Base-by-base conservation (phyloP, 306 rosid genomes). In the Cicer judaicum region DNA sequence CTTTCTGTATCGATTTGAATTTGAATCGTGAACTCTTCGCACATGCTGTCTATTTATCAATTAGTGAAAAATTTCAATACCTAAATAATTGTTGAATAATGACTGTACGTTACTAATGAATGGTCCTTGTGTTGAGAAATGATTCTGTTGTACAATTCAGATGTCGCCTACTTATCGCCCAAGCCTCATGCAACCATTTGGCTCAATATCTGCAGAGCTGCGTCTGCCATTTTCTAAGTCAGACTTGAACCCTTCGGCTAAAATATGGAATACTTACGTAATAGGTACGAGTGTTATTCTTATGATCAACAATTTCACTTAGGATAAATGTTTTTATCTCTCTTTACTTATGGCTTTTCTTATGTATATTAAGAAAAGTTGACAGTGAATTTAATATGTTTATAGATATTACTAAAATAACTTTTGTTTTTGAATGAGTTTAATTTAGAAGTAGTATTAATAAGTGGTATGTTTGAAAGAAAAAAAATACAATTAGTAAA, bases 151-250 rank as follows among this genome's bases (percentile, higher is more conserved):
- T 81, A 21, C 18, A 42, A 63, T 72, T 55, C 70, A 91, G 93
- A 91, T 87, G 87, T 77, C 84, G 83, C 93, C 97, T 34, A 41
- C 59, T 38, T 91, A 87, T 83, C 93, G 92, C 21, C 93, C 92
- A 52, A 89, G 92, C 85, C 73, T 84, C 71, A 80, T 52, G 78
- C 57, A 2, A 15, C 52, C 41, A 9, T 41, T 1, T 8, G 24
- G 14, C 8, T 50, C 56, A 50, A 7, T 50, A 41, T 18, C 10
- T 41, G 0, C 3, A 64, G 48, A 18, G 7, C 47, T 1, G 7
- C 41, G 3, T 0, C 8, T 15, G 36, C 70, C 70, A 18, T 64
- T 7, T 16, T 9, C 34, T 16, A 9, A 18, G 70, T 40, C 50
- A 64, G 70, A 64, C 38, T 0, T 57, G 24, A 6, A 7, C 8